These are phyloP conservation scores for Chlamydomonas sphaeroides DNA, from an alignment of 139 green algal genomes.

Conservation along the genomic window DNA sequence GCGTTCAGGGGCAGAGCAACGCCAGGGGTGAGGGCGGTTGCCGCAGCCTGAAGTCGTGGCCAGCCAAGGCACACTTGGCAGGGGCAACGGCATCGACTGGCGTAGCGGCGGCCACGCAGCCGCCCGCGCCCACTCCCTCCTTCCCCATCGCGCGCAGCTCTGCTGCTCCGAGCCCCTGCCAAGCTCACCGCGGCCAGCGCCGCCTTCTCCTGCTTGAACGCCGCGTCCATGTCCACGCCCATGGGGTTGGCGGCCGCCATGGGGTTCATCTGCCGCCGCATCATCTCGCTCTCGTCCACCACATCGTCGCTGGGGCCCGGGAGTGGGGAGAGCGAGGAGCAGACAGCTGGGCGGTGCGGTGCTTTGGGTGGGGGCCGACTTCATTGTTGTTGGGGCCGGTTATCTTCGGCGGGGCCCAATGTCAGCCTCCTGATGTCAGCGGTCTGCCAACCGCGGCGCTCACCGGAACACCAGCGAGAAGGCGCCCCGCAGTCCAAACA, in stretches of 20 bases:
- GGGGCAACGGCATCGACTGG: not conserved
- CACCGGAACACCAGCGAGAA: slow-evolving; percentile 86
- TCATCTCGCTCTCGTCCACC: slow-evolving; percentile 87
- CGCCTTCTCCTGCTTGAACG: slow-evolving; percentile 77
- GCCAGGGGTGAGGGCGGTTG: too few species aligned
- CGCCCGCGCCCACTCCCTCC: not conserved
- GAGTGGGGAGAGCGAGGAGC: not conserved
- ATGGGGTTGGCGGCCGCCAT: slow-evolving; percentile 60
- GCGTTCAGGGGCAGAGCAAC: too few species aligned
- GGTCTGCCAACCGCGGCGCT: not conserved
- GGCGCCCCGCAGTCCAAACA: slow-evolving; percentile 85
- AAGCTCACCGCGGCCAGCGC: slow-evolving; percentile 56
- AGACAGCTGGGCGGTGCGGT: too few species aligned
- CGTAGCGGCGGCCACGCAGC: not conserved
- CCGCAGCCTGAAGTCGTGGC: too few species aligned
- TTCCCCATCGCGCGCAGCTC: not conserved
- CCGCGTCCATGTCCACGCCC: slow-evolving; percentile 74
- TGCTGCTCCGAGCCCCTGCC: too few species aligned
- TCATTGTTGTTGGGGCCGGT: too few species aligned
- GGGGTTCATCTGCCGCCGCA: slow-evolving; percentile 78
- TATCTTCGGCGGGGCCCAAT: too few species aligned
- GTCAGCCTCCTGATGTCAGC: too few species aligned
- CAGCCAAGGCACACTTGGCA: too few species aligned
- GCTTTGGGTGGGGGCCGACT: not conserved
- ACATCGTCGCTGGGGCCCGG: slow-evolving; percentile 68